Percentiles rank a stretch among this genome's conserved stretches.
These are phyloP conservation scores for Favolaschia claudopus DNA, from an alignment of 768 basidiomycete species.

Conservation along the genomic window DNA sequence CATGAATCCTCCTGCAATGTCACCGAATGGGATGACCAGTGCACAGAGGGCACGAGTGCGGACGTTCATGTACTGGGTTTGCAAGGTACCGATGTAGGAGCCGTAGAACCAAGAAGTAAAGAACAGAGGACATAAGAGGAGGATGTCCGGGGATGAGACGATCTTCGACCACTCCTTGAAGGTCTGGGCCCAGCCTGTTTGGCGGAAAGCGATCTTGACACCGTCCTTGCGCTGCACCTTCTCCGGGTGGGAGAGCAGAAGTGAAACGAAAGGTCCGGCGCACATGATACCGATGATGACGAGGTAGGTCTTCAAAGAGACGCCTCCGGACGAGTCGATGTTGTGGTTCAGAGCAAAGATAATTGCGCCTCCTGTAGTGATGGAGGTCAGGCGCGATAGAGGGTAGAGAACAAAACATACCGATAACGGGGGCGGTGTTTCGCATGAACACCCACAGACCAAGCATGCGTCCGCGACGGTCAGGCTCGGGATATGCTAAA, in stretches of 20 bases:
- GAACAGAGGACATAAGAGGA: slow-evolving; percentile 41
- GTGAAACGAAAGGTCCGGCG: slow-evolving; percentile 41
- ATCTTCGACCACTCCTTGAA: slow-evolving; percentile 38
- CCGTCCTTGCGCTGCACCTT: slow-evolving; percentile 42
- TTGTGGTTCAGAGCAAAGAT: slow-evolving; percentile 40
- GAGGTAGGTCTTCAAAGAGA: slow-evolving; percentile 41
- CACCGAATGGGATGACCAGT: slow-evolving; percentile 37
- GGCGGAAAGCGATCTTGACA: slow-evolving; percentile 38
- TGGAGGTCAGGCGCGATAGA: background rate
- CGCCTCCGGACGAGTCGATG: slow-evolving; percentile 38
- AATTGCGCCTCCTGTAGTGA: slow-evolving; percentile 35
- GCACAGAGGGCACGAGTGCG: slow-evolving; percentile 40
- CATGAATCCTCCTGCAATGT: slow-evolving; percentile 34
- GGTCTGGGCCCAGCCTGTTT: slow-evolving; percentile 36
- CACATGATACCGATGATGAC: slow-evolving; percentile 47
- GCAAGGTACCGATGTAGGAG: slow-evolving; percentile 41
- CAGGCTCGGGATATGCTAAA: slow-evolving; percentile 42
- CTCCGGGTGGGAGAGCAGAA: slow-evolving; percentile 37
- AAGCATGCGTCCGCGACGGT: slow-evolving; percentile 42
- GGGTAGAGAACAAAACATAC: background rate
- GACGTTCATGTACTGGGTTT: slow-evolving; percentile 43
- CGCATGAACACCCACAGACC: slow-evolving; percentile 45
- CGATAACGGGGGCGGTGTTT: slow-evolving; percentile 41
- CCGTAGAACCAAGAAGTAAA: slow-evolving; percentile 45
- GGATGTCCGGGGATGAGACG: slow-evolving; percentile 37